Base-by-base conservation (phyloP, 1,284 basidiomycete genomes). In the Pseudozyma tsukubaensis region DNA sequence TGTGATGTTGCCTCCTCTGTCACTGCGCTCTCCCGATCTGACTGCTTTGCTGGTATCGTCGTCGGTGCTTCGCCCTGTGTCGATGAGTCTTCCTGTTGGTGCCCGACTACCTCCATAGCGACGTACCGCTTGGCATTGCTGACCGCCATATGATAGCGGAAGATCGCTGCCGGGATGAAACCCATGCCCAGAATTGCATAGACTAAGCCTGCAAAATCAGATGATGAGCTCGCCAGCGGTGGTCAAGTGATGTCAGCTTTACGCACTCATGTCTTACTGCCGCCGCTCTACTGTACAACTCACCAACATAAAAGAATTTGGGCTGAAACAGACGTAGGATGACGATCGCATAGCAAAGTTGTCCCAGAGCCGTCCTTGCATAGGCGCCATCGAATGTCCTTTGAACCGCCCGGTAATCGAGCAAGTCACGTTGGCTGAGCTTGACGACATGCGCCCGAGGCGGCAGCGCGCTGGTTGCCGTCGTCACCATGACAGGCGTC, bases 381-480 rank as follows among this genome's bases (percentile, higher is more conserved):
- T 93, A 94, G 24, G 92, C 92, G 19, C 92, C 92, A 64, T 92
- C 88, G 78, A 92, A 93, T 0, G 92, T 93, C 47, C 92, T 87
- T 74, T 92, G 90, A 34, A 91, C 88, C 0, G 92, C 92, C 19
- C 92, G 88, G 21, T 93, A 85, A 82, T 93, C 92, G 13, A 90
- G 54, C 24, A 78, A 47, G 37, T 76, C 73, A 14, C 58, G 59
- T 44, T 70, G 36, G 67, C 67, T 74, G 37, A 74, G 56, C 57
- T 70, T 69, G 66, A 72, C 34, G 11, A 64, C 50, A 13, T 50
- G 50, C 13, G 56, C 34, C 8, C 52, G 49, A 18, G 60, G 49
- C n/a, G 66, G 60, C 24, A 59, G 37, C 21, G 35, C 44, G 21
- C 48, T 49, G 0, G 52, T 36, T 18, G 52, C 49, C 32, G 57